These are phyloP conservation scores for Colletotrichum aenigma DNA, from an alignment of 2,329 filamentous ascomycete species.

Conservation along the genomic window DNA sequence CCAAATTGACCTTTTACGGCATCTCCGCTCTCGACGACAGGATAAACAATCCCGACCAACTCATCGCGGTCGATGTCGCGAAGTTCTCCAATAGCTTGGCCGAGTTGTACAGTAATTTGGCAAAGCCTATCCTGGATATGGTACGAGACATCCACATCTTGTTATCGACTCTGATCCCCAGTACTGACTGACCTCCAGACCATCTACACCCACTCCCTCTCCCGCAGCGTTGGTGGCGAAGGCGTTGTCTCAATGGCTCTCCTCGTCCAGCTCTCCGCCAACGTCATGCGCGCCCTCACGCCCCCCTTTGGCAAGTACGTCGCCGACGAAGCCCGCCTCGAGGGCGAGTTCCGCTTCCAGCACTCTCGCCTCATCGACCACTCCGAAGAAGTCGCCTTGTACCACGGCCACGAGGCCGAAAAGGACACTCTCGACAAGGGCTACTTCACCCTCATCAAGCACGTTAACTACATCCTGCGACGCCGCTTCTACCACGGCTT, in stretches of 20 bases:
- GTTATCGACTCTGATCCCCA: not conserved
- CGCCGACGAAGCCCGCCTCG: constrained; percentile 90
- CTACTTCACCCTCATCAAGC: constrained; percentile 98
- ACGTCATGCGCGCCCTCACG: constrained; percentile 90
- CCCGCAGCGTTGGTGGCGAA: constrained; percentile 93
- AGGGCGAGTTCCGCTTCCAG: constrained; percentile 95
- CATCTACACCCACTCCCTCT: constrained; percentile 95
- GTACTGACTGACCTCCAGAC: constrained; percentile 44
- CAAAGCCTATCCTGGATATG: constrained; percentile 94
- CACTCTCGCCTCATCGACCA: constrained; percentile 96
- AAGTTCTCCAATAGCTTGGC: constrained; percentile 96
- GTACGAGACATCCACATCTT: constrained; percentile 41
- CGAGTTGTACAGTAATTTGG: constrained; percentile 94
- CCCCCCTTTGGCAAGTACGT: constrained; percentile 98
- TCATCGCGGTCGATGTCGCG: constrained; percentile 95
- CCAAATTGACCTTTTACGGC: constrained; percentile 97
- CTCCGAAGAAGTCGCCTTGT: constrained; percentile 92
- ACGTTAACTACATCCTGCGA: constrained; percentile 94
- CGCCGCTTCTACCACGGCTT: constrained; percentile 96
- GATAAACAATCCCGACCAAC: constrained; percentile 97
- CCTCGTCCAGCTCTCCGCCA: constrained; percentile 90
- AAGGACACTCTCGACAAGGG: constrained; percentile 97
- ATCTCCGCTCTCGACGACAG: constrained; percentile 94
- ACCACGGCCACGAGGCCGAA: constrained; percentile 89
- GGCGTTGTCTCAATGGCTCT: constrained; percentile 95